Base-by-base conservation (phyloP, 2,329 filamentous ascomycete species). In the Metarhizium album region DNA sequence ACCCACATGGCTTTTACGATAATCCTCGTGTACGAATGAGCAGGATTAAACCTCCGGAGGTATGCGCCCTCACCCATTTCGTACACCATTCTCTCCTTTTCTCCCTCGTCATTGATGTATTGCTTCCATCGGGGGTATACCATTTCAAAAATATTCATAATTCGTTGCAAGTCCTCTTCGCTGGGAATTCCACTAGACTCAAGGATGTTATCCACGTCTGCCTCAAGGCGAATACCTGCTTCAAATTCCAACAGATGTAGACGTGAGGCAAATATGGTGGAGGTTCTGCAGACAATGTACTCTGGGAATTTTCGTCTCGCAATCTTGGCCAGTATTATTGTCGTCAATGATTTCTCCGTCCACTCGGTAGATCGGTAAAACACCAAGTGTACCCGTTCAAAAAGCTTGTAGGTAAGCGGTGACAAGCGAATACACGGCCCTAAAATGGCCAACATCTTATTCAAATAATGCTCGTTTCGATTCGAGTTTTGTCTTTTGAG, bases 361-460 rank as follows among this genome's bases (percentile, higher is more conserved):
- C 93, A 98, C 64, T 95, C 87, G 0, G 89, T 94, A 9, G 90
- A 96, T 52, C 91, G 79, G 66, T 97, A 97, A 65, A 96, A 98
- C 27, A 98, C 90, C 2, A 98, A 72, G 68, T 97, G 93, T 1
- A 97, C 90, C 24, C 93, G 81, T 65, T 96, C 90, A 60, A 98
- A 98, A 0, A 98, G 76, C 60, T 83, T 88, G 55, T 90, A 78
- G 0, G 84, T 77, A 0, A 79, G 69, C 0, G 84, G 69, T 1
- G 88, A 88, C 13, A 98, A 78, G 37, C 91, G 78, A 54, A 97
- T 84, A 57, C 90, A 95, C 14, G 89, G 82, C 0, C 93, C 93
- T 0, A 87, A 86, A 52, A 83, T 82, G 29, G 76, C 75, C 58
- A 90, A 68, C 42, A 95, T 91, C 66, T 89, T 95, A 46, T 76